Evolutionary conservation across 257 asterid genomes (phyloP).

Genomic region (Euphrasia confusa): DNA sequence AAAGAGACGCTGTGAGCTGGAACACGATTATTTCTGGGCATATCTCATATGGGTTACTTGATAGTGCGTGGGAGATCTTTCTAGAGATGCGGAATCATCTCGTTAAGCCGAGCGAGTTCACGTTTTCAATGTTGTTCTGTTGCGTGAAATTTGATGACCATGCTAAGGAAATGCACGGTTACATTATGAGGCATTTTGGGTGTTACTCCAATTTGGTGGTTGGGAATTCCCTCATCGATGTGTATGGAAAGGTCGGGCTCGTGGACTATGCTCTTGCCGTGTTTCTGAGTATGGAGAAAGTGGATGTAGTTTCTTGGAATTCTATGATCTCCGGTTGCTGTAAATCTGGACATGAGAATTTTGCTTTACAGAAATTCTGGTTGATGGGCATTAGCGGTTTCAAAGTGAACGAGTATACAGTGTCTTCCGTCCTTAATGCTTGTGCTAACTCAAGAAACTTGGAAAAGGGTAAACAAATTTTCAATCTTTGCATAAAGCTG

Average conservation of each 20-base stretch:
- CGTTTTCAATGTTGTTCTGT: slow-evolving; percentile 48
- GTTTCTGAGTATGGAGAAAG: slow-evolving; percentile 45
- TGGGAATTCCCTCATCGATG: slow-evolving; percentile 57
- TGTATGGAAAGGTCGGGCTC: slow-evolving; percentile 61
- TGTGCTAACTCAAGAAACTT: too few relatives aligned
- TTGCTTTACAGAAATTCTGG: slow-evolving; percentile 34
- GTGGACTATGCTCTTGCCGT: slow-evolving; percentile 54
- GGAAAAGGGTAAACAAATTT: too few relatives aligned
- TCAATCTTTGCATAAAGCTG: too few relatives aligned
- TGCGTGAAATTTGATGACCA: slow-evolving; percentile 32
- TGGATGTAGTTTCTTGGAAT: slow-evolving; percentile 70
- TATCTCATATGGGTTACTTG: slow-evolving; percentile 28
- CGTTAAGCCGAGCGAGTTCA: slow-evolving; percentile 52
- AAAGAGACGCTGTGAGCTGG: slow-evolving; percentile 65
- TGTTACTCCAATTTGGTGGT: slow-evolving; percentile 44
- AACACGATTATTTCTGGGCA: slow-evolving; percentile 38
- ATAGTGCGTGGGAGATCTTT: slow-evolving; percentile 40
- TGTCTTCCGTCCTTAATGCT: too few relatives aligned
- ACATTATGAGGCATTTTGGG: slow-evolving; percentile 41
- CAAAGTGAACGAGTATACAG: too few relatives aligned
- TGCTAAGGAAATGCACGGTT: slow-evolving; percentile 65
- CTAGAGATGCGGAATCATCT: slow-evolving; percentile 35
- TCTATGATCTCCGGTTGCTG: slow-evolving; percentile 61
- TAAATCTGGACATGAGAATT: slow-evolving; percentile 37
- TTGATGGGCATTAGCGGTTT: slow-evolving; percentile 47